Evolutionary conservation across 2,329 filamentous ascomycete species (phyloP), one percentile per base, ranked within the genome.

Genomic region (Aureobasidium pullulans): DNA sequence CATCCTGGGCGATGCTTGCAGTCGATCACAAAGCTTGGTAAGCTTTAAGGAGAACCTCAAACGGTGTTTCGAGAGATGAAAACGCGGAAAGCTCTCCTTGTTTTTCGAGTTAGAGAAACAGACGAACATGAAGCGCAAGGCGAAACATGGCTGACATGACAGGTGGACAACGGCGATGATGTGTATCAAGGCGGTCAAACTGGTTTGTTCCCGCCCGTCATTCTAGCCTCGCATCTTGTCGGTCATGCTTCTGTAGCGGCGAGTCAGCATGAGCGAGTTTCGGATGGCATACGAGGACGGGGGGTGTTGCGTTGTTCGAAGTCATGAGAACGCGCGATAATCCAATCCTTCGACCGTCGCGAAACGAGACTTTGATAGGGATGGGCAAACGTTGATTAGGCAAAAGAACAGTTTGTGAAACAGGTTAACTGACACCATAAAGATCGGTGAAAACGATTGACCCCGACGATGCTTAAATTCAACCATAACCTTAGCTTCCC

Each of bases 391-490:
- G 23, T 40, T 32, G 49, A 53, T 53, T 42, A 13, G 36, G 10
- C 36, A 40, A 53, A 53, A 31, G 49, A 53, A 53, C 49, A 42
- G 23, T 29, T 40, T 23, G 2, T 15, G 31, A 28, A 36, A 19
- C 31, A 10, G 11, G 5, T 13, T 54, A 54, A 36, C n/a, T 11
- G 32, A 43, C 39, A 31, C 16, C 16, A 16, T 11, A 56, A 56
- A 43, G 40, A 56, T 56, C 52, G 52, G 52, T 56, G 29, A 56
- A 53, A 57, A 57, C 53, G 11, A 37, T 39, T 47, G 53, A 47
- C 43, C 46, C 34, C 46, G 46, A 40, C 34, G 48, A 60, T 60
- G 57, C 57, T 60, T 60, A 60, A 60, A 60, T 36, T 60, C 42
- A 60, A 53, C 49, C 43, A 47, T 59, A 54, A 60, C 19, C 37